Base-by-base conservation (phyloP, 148 eudicot genomes). In the Mesembryanthemum crystallinum region DNA sequence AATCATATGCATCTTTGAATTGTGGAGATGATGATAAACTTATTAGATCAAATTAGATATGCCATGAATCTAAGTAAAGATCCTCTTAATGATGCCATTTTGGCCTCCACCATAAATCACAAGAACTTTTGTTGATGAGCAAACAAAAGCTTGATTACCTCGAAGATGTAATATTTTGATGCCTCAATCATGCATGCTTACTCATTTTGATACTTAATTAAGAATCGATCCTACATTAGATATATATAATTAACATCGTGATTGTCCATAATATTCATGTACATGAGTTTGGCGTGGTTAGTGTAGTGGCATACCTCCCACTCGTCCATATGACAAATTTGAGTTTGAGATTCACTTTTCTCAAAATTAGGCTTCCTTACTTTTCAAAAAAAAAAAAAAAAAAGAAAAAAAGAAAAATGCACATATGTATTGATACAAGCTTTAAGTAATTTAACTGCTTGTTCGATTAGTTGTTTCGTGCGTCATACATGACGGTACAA, bases 81-180 rank as follows among this genome's bases (percentile, higher is more conserved):
- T 77, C 75, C 61, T 71, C 64, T 43, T 43, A 77, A 63, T 70
- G 28, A 77, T 77, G 52, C 20, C 11, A 20, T 3, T 24, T 3
- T 63, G 35, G 13, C 20, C 49, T 43, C 25, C 27, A 35, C 33
- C 49, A 35, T 65, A 24, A 52, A 45, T 2, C 11, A 11, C 39
- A 6, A 35, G 39, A 35, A 2, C 6, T 35, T 35, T 32, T 4
- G 5, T 64, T 64, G 21, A 33, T 74, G 70, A 74, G 79, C 68
- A 59, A 68, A 68, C 32, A 1, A 18, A 76, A 76, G 39, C n/a
- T n/a, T n/a, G n/a, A 59, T 67, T 67, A 68, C 58, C 58, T 67
- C 58, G n/a, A 37, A 67, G 64, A 45, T 37, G 72, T 28, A 66
- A 75, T n/a, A n/a, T 45, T 57, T 75, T 76, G 78, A 67, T 67